A percentile compares a stretch with the other conserved stretches of the same genome.
phyloP scores from a whole-genome alignment of 2,329 filamentous ascomycete species.

The Drechslerella coelobrocha region DNA sequence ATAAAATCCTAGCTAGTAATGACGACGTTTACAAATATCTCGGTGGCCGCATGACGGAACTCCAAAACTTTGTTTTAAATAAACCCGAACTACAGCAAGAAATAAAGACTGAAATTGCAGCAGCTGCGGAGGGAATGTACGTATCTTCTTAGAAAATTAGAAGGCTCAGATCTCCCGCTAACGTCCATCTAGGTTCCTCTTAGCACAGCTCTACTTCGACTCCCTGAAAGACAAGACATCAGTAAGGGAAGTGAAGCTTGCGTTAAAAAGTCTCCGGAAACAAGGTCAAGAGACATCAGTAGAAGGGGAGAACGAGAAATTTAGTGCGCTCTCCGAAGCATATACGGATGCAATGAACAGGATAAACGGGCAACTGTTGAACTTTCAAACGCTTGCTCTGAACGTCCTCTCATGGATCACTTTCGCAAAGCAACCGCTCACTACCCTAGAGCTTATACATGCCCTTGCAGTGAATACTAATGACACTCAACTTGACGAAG shows the following conservation, averaged over 20 bases:
- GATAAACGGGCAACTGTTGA: not conserved
- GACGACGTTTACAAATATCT: conserved; percentile 11
- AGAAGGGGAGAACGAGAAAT: not conserved
- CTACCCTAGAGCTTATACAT: conserved; percentile 12
- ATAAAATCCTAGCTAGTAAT: conserved; percentile 8
- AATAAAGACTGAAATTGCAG: not conserved
- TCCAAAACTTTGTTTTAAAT: not conserved
- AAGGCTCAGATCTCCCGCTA: not conserved
- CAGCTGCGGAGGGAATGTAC: conserved; percentile 17
- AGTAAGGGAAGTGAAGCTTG: conserved; percentile 56
- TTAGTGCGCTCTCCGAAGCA: too few relatives aligned
- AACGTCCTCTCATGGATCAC: conserved; percentile 16
- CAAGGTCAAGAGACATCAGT: conserved; percentile 54
- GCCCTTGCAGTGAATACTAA: conserved; percentile 15
- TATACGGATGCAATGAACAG: conserved; percentile 14
- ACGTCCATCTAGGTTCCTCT: conserved; percentile 57
- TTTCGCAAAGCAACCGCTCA: conserved; percentile 14
- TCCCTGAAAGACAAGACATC: conserved; percentile 57
- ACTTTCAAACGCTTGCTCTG: not conserved
- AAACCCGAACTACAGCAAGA: not conserved
- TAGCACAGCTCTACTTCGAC: conserved; percentile 58
- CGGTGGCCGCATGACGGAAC: not conserved
- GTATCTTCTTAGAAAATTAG: not conserved
- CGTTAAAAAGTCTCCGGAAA: conserved; percentile 57
- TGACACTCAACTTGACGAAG: conserved; percentile 4